Conservation (phyloP, 2,329 filamentous ascomycete genomes). For the Cyphellophora attinorum region DNA sequence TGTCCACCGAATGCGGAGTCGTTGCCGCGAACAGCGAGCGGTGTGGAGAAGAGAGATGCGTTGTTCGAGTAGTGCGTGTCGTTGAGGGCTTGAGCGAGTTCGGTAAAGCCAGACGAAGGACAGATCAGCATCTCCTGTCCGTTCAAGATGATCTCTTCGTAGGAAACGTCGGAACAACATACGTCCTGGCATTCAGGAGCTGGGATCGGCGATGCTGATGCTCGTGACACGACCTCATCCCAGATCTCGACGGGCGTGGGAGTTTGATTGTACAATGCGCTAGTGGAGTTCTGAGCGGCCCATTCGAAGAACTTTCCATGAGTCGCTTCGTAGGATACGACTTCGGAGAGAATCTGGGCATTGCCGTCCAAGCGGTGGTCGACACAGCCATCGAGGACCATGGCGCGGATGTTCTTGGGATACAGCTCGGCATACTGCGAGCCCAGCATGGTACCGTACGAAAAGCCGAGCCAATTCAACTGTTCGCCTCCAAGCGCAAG, state of each 20-base stretch:
- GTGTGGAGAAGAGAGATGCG: background rate
- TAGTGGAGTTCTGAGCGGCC: background rate
- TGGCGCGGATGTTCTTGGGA: constrained; percentile 30
- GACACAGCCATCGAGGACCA: constrained; percentile 34
- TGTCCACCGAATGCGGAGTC: background rate
- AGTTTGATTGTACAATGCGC: background rate
- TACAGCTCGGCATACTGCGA: constrained; percentile 34
- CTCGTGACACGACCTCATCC: background rate
- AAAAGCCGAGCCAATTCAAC: constrained; percentile 31
- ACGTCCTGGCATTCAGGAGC: background rate
- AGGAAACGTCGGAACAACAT: background rate
- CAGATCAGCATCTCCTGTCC: background rate
- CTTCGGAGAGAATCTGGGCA: background rate
- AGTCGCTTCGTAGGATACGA: background rate
- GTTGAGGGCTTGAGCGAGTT: background rate
- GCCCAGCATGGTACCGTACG: constrained; percentile 36
- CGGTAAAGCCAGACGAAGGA: background rate
- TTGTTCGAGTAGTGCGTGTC: background rate
- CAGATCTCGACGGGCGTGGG: too few relatives aligned
- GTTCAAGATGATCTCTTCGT: background rate
- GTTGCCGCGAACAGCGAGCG: background rate
- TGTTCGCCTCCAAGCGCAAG: constrained; percentile 25
- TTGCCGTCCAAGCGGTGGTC: constrained; percentile 20
- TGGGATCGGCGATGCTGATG: background rate
- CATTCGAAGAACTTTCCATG: background rate